phyloP scores from a whole-genome alignment of 2,329 filamentous ascomycete species.

The Allantophomopsis lycopodina region DNA sequence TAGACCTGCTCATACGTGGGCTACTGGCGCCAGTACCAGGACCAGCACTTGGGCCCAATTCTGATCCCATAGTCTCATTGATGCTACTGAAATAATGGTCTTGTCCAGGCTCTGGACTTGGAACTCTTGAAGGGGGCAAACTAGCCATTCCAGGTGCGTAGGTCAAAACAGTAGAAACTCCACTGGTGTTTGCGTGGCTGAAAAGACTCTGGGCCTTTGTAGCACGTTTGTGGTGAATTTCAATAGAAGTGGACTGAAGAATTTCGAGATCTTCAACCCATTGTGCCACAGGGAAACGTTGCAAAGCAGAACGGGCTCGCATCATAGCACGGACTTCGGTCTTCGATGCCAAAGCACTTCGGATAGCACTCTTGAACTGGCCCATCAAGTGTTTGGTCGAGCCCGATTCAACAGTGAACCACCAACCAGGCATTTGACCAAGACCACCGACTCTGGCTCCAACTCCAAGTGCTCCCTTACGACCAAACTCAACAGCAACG shows the following conservation, averaged over 20 bases:
- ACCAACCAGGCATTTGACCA: slow-evolving; percentile 57
- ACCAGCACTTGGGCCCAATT: too few relatives aligned
- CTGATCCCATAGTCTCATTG: background rate
- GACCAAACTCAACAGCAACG: slow-evolving; percentile 53
- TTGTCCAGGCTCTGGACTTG: too few relatives aligned
- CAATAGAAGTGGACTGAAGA: slow-evolving; percentile 45
- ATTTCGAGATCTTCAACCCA: slow-evolving; percentile 53
- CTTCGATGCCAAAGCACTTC: slow-evolving; percentile 44
- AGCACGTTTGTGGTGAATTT: slow-evolving; percentile 21
- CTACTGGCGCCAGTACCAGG: too few relatives aligned
- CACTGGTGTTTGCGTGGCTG: too few relatives aligned
- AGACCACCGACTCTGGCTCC: slow-evolving; percentile 51
- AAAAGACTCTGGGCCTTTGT: too few relatives aligned
- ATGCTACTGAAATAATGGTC: background rate
- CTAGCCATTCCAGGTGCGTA: too few relatives aligned
- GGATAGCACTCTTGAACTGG: slow-evolving; percentile 51
- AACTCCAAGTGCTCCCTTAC: slow-evolving; percentile 52
- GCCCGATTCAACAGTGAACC: slow-evolving; percentile 55
- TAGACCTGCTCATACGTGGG: too few relatives aligned
- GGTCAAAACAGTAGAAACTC: too few relatives aligned
- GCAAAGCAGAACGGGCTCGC: slow-evolving; percentile 49
- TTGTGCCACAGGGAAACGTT: slow-evolving; percentile 53
- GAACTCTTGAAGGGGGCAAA: too few relatives aligned
- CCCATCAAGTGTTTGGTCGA: slow-evolving; percentile 47
- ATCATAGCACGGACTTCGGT: slow-evolving; percentile 41